These are phyloP conservation scores for Ascochyta lentis DNA, from an alignment of 2,329 filamentous ascomycete species.

Conservation along the genomic window DNA sequence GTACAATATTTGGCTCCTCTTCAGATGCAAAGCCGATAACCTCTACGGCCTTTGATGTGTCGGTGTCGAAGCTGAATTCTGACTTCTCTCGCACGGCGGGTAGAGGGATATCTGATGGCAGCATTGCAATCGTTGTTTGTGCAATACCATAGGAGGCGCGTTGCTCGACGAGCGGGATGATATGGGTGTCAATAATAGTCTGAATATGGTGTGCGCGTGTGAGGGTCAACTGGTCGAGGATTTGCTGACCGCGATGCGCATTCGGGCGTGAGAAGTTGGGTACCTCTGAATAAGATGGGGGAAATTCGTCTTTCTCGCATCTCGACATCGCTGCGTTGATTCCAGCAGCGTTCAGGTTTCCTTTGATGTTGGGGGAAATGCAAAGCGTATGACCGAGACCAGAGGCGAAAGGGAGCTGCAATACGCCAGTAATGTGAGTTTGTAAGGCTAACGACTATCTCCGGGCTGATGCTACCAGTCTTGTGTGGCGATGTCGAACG, in stretches of 20 bases:
- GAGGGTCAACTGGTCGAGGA: constrained; percentile 47
- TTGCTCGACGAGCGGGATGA: constrained; percentile 51
- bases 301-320: constrained; percentile 21
- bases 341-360: neutral
- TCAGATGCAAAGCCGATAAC: constrained; percentile 51
- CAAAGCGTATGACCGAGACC: neutral
- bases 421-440: neutral
- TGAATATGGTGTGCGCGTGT: constrained; percentile 51
- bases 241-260: constrained; percentile 33
- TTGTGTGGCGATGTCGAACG: constrained; percentile 7
- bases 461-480: neutral
- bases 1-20: constrained; percentile 50
- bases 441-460: neutral
- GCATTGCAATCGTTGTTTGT: constrained; percentile 53
- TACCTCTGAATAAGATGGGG: constrained; percentile 38
- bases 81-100: constrained; percentile 33
- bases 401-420: neutral
- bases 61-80: constrained; percentile 40
- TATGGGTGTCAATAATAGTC: constrained; percentile 47
- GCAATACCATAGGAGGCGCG: constrained; percentile 52
- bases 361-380: neutral
- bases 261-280: constrained; percentile 14
- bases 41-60: constrained; percentile 34
- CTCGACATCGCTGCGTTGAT: constrained; percentile 15
- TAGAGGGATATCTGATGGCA: constrained; percentile 52